These are phyloP conservation scores for Oryza punctata DNA, from an alignment of 176 grass and related monocot genomes.

Conservation along the genomic window DNA sequence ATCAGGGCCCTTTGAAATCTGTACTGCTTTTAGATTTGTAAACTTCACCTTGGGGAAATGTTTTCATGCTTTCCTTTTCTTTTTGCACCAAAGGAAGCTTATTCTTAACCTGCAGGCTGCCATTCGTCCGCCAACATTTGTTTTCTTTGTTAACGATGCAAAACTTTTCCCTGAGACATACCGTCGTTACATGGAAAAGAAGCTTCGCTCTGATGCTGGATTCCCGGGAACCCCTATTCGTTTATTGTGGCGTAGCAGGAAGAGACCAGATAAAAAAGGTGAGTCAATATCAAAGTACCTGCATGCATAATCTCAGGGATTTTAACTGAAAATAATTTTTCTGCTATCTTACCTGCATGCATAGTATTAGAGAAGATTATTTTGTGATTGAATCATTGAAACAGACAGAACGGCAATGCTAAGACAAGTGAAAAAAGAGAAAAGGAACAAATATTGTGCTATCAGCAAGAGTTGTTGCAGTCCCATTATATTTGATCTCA, in stretches of 20 bases:
- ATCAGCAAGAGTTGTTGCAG: neutral
- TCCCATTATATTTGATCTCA: neutral
- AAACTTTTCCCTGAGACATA: constrained; percentile 92
- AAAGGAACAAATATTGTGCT: neutral
- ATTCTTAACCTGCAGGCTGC: constrained; percentile 63
- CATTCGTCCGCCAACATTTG: constrained; percentile 82
- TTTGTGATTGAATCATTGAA: constrained; percentile 9
- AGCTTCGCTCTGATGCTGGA: constrained; percentile 79
- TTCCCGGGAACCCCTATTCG: constrained; percentile 91
- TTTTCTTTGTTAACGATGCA: constrained; percentile 91
- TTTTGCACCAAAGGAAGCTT: neutral
- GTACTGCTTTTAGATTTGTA: too few relatives aligned
- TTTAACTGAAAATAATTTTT: too few relatives aligned
- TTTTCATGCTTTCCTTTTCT: too few relatives aligned
- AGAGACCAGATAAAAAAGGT: constrained; percentile 62
- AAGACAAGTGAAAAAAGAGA: neutral
- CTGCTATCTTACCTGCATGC: too few relatives aligned
- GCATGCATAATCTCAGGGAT: neutral
- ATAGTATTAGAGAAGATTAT: neutral
- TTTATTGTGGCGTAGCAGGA: constrained; percentile 84
- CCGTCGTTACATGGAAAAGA: constrained; percentile 90
- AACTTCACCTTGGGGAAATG: too few relatives aligned
- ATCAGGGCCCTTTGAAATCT: too few relatives aligned
- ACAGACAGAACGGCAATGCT: neutral
- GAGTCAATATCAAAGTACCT: neutral